phyloP scores from a whole-genome alignment of 345 rosid species.

The Salix suchowensis region DNA sequence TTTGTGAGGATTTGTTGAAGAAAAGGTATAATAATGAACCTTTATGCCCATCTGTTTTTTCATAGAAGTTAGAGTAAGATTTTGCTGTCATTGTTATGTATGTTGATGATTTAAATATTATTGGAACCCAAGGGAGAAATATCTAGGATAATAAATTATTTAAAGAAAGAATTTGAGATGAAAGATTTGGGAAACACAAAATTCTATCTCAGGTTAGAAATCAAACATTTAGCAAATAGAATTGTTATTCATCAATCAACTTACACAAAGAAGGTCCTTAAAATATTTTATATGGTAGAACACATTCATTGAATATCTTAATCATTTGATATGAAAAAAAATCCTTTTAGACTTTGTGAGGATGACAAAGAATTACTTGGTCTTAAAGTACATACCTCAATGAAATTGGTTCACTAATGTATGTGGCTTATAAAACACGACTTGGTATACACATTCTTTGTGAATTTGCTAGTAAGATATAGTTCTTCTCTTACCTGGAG shows the following conservation, averaged over 20 bases:
- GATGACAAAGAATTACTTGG: too few species aligned
- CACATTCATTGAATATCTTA: background rate
- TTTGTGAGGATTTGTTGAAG: background rate
- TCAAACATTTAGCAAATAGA: background rate
- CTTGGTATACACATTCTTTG: background rate
- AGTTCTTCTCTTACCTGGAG: background rate
- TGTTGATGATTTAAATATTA: too few species aligned
- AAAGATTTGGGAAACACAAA: background rate
- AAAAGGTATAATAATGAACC: background rate
- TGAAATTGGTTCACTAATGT: constrained; percentile 7
- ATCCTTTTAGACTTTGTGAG: background rate
- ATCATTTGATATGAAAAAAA: background rate
- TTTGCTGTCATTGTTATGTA: too few species aligned
- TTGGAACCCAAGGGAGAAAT: background rate
- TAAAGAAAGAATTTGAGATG: too few species aligned
- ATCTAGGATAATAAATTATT: background rate
- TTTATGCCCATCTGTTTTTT: background rate
- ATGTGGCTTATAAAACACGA: background rate
- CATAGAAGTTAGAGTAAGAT: too few species aligned
- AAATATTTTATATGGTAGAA: background rate
- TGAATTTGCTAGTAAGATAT: background rate
- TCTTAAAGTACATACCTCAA: constrained; percentile 1
- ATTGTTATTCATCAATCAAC: background rate
- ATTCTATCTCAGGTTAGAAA: background rate
- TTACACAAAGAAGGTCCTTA: background rate